Base-by-base conservation (phyloP, 2,329 filamentous ascomycete genomes). In the Cladophialophora carrionii region DNA sequence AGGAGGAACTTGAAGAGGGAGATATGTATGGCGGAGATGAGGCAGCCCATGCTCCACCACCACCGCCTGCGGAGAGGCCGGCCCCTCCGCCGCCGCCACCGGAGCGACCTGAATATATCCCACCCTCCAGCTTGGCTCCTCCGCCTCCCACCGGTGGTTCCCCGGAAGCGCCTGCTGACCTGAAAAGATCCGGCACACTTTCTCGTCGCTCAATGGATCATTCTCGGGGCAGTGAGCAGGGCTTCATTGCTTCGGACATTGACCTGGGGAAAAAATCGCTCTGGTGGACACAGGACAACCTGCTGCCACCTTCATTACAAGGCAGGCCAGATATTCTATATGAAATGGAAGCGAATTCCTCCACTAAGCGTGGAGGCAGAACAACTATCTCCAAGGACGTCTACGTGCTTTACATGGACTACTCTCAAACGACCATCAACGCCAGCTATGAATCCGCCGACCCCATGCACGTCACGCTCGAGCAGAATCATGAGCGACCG, bases 391-490 rank as follows among this genome's bases (percentile, higher is more conserved):
- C 89, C 6, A 93, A 93, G 70, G 88, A 93, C 65, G 84, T 97
- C 49, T 95, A 90, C 72, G 82, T 98, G n/a, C 80, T 99, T 8
- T 99, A 91, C 80, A 88, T 92, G 73, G 95, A 99, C 78, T 99
- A 99, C 77, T 97, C 93, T 20, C 95, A 98, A 76, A 98, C 94
- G 0, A 84, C 96, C 69, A 85, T 99, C 73, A 92, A 89, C 0
- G 90, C 88, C 20, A 88, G 84, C 57, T 98, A 90, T 76, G 90
- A 96, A 75, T 82, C 88, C 1, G 85, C 87, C 60, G 88, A 96
- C 74, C 84, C 90, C 2, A 81, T 85, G 1, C 88, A 94, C 72
- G 89, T 88, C 10, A 81, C 86, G 37, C 78, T 98, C 6, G 90
- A 96, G 72, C 95, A 99, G 77, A 87, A 88, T 52, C 94, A 98